Evolutionary conservation across 306 rosid species (phyloP).

Genomic region (Vachellia collinsii): DNA sequence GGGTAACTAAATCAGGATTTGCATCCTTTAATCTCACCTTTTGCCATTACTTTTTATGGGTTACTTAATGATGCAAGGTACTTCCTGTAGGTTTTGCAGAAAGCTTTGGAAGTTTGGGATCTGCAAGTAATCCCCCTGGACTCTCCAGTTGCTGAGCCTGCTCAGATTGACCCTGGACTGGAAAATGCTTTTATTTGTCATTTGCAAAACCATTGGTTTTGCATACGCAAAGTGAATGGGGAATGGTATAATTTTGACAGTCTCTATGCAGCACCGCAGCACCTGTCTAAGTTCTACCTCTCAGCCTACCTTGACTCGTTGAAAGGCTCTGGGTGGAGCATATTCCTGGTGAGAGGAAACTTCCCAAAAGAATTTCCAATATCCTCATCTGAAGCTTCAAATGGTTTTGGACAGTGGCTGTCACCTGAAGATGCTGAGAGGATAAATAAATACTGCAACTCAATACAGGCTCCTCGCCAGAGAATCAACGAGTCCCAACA

Average conservation of each 20-base stretch:
- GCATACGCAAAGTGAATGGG: slow-evolving; percentile 88
- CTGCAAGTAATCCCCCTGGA: slow-evolving; percentile 93
- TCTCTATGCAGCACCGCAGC: slow-evolving; percentile 92
- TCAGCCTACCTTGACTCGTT: slow-evolving; percentile 92
- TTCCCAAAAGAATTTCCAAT: slow-evolving; percentile 91
- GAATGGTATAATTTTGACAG: slow-evolving; percentile 99
- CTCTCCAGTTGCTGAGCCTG: slow-evolving; percentile 95
- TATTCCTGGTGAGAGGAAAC: slow-evolving; percentile 91
- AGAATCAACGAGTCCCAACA: slow-evolving; percentile 44
- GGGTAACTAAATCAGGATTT: slow-evolving; percentile 13
- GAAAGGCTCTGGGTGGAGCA: slow-evolving; percentile 97
- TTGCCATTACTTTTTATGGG: background rate
- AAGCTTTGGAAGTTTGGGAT: slow-evolving; percentile 98
- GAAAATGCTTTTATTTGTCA: slow-evolving; percentile 95
- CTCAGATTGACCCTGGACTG: slow-evolving; percentile 92
- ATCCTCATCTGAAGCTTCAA: slow-evolving; percentile 80
- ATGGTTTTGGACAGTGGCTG: slow-evolving; percentile 96
- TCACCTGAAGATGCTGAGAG: slow-evolving; percentile 96
- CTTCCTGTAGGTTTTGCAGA: slow-evolving; percentile 82
- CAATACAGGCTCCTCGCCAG: slow-evolving; percentile 60
- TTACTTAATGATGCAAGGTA: slow-evolving; percentile 25
- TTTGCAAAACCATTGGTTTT: slow-evolving; percentile 96
- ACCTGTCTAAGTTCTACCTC: slow-evolving; percentile 95
- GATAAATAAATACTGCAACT: slow-evolving; percentile 84
- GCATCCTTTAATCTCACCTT: background rate